Evolutionary conservation across 106 monocot genomes (phyloP).

Genomic region (Vanilla planifolia): DNA sequence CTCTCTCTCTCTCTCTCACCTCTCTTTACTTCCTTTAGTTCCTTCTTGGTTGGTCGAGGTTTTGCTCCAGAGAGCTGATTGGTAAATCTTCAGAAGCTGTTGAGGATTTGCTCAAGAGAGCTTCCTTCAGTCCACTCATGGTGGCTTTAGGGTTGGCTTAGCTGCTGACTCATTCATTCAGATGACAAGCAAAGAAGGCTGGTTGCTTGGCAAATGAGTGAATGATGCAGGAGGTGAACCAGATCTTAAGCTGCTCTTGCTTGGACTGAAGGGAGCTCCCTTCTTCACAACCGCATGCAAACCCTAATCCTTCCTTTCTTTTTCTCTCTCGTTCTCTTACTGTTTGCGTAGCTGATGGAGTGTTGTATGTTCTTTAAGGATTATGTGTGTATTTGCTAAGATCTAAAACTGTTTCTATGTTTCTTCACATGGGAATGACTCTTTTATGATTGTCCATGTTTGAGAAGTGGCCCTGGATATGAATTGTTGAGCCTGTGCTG

Average conservation of each 20-base stretch:
- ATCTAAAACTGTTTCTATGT: neutral
- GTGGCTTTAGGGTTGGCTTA: slow-evolving; percentile 28
- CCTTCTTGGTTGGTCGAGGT: neutral
- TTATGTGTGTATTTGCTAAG: no score
- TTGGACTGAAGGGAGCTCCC: slow-evolving; percentile 88
- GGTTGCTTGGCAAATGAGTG: slow-evolving; percentile 44
- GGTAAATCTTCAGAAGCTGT: no score
- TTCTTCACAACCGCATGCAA: slow-evolving; percentile 13
- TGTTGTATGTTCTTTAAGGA: no score
- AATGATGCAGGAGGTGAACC: slow-evolving; percentile 61
- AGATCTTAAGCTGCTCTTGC: slow-evolving; percentile 31
- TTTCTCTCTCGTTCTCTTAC: neutral
- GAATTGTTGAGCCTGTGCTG: no score
- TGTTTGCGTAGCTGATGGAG: no score
- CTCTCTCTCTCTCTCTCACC: neutral
- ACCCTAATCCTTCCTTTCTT: neutral
- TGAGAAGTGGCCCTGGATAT: no score
- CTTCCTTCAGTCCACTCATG: slow-evolving; percentile 74
- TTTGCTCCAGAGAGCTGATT: slow-evolving; percentile 49
- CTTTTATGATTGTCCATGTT: neutral
- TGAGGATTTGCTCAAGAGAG: slow-evolving; percentile 34
- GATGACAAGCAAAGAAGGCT: slow-evolving; percentile 20
- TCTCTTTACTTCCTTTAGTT: neutral
- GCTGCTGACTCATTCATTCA: slow-evolving; percentile 73
- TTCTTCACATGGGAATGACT: neutral